Conservation (phyloP, 2,329 filamentous ascomycete species). For the Cyphellophora europaea region DNA sequence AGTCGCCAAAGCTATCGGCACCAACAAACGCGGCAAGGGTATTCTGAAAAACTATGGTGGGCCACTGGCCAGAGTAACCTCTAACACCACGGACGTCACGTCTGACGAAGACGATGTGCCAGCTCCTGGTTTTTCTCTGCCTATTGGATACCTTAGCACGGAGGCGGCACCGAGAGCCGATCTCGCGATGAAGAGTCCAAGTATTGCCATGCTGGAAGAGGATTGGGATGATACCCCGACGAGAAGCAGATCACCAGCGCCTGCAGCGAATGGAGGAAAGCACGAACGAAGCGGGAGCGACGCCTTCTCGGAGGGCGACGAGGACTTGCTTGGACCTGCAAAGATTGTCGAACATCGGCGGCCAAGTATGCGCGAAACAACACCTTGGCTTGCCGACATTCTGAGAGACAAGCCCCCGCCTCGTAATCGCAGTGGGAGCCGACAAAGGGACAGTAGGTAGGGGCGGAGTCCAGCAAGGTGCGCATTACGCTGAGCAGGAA, state of each 20-base stretch:
- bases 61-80: constrained; percentile 13
- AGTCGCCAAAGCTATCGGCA: constrained; percentile 40
- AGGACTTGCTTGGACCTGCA: constrained; percentile 3
- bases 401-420: constrained; percentile 13
- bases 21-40: constrained; percentile 19
- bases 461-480: neutral
- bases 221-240: constrained; percentile 6
- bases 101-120: constrained; percentile 15
- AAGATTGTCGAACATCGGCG: constrained; percentile 13
- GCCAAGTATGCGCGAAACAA: constrained; percentile 13
- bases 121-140: constrained; percentile 14
- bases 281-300: neutral
- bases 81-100: constrained; percentile 11
- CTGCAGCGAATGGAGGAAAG: neutral
- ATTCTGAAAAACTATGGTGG: constrained; percentile 18
- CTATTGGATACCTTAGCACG: constrained; percentile 17
- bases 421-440: constrained; percentile 1
- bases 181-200: constrained; percentile 17
- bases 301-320: neutral
- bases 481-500: neutral
- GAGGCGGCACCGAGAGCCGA: constrained; percentile 15
- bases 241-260: constrained; percentile 1
- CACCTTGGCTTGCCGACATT: constrained; percentile 14
- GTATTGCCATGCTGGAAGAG: constrained; percentile 16
- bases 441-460: neutral